phyloP scores from a whole-genome alignment of 2,329 filamentous ascomycete species.

The Drechmeria coniospora region DNA sequence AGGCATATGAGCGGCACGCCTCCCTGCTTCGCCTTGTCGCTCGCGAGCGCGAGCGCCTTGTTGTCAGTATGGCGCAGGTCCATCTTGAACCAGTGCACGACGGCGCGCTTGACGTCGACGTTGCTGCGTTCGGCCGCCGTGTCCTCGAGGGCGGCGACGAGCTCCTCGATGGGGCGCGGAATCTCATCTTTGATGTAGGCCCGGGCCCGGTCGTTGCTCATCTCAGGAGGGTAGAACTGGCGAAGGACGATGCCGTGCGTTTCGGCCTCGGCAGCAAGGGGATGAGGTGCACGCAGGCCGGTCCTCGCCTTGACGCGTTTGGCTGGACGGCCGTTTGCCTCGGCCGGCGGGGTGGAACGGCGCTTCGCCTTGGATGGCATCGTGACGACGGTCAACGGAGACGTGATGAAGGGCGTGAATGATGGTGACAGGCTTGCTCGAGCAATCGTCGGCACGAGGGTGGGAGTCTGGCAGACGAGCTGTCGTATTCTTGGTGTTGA shows the following conservation, averaged over 20 bases:
- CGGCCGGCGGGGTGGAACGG: constrained; percentile 9
- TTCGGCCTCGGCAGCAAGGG: constrained; percentile 28
- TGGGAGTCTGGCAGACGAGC: too few relatives aligned
- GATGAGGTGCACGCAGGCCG: constrained; percentile 29
- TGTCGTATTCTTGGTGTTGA: too few relatives aligned
- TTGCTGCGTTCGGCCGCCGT: constrained; percentile 39
- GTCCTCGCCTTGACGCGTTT: constrained; percentile 17
- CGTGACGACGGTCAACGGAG: constrained; percentile 5
- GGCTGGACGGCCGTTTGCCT: constrained; percentile 12
- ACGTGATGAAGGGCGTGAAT: not conserved
- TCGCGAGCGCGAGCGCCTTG: constrained; percentile 51
- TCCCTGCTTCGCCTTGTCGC: constrained; percentile 46
- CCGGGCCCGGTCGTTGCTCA: constrained; percentile 63
- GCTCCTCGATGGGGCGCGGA: constrained; percentile 55
- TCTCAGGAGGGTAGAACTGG: constrained; percentile 72
- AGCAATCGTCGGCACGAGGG: not conserved
- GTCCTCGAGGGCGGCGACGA: constrained; percentile 44
- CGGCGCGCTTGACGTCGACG: constrained; percentile 40
- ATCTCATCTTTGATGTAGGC: constrained; percentile 59
- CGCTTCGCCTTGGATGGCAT: constrained; percentile 17
- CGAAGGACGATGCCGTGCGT: constrained; percentile 50
- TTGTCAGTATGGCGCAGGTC: constrained; percentile 67
- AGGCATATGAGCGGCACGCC: constrained; percentile 58
- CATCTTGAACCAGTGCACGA: constrained; percentile 85
- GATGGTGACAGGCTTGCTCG: not conserved